Evolutionary conservation across 306 rosid genomes (phyloP).

Genomic region (Castanospermum australe): DNA sequence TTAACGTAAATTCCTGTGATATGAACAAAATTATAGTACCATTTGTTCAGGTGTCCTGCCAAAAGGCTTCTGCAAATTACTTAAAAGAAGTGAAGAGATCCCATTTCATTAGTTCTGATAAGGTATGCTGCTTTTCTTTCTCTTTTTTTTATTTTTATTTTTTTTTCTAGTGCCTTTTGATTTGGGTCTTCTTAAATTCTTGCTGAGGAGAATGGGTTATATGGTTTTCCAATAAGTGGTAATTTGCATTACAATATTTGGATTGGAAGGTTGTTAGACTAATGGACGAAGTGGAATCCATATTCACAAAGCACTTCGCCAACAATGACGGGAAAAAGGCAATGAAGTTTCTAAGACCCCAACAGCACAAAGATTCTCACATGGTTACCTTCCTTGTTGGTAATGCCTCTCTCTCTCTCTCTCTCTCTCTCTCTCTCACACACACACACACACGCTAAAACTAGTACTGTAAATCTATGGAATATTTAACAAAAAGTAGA

Average conservation of each 20-base stretch:
- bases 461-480: neutral
- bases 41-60: conserved; percentile 68
- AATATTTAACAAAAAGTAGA: neutral
- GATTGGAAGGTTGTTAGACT: conserved; percentile 64
- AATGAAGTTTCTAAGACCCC: conserved; percentile 90
- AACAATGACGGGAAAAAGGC: conserved; percentile 87
- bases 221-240: conserved; percentile 22
- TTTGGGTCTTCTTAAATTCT: neutral
- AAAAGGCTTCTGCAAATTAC: conserved; percentile 66
- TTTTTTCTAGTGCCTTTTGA: neutral
- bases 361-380: conserved; percentile 77
- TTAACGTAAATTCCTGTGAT: neutral
- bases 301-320: conserved; percentile 86
- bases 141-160: neutral
- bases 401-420: conserved; percentile 33
- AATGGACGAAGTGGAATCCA: conserved; percentile 97
- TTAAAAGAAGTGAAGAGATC: conserved; percentile 79
- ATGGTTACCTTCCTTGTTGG: conserved; percentile 94
- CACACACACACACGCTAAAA: neutral
- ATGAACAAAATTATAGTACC: neutral
- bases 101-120: conserved; percentile 75
- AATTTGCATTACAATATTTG: conserved; percentile 15
- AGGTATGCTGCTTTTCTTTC: conserved; percentile 40
- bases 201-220: conserved; percentile 11
- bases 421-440: neutral